Percentiles rank a stretch among this genome's conserved stretches.
Conservation (phyloP, 1,284 basidiomycete species). For the Marasmius tenuissimus region DNA sequence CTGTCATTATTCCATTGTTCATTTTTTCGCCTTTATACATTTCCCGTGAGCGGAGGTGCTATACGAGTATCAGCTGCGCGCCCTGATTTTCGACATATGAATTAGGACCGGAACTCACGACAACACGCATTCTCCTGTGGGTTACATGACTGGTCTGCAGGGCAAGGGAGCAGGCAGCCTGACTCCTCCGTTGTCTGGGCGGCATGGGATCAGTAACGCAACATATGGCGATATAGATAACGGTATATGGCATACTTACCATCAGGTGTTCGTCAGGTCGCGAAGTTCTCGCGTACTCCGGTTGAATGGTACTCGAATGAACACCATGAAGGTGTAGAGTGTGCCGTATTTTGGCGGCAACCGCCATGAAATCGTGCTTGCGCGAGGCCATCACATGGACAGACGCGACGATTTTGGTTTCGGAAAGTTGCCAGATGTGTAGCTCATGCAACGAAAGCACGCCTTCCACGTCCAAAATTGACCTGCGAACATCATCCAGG, state of each 20-base stretch:
- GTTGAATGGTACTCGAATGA: conserved; percentile 91
- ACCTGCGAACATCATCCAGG: conserved; percentile 80
- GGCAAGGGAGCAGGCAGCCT: conserved; percentile 52
- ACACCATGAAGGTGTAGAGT: conserved; percentile 90
- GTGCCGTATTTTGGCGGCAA: conserved; percentile 83
- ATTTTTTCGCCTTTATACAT: conserved; percentile 32
- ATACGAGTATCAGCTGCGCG: not conserved
- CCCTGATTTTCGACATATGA: not conserved
- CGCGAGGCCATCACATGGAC: conserved; percentile 91
- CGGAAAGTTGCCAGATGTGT: conserved; percentile 94
- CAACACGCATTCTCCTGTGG: conserved; percentile 76
- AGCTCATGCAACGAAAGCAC: conserved; percentile 94
- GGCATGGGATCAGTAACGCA: not conserved
- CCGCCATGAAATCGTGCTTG: conserved; percentile 86
- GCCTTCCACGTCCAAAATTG: conserved; percentile 82
- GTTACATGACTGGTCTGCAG: conserved; percentile 65
- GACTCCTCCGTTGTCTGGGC: conserved; percentile 41
- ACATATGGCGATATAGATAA: not conserved
- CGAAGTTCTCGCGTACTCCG: conserved; percentile 58
- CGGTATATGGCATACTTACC: conserved; percentile 22
- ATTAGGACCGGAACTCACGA: conserved; percentile 51
- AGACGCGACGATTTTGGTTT: conserved; percentile 74
- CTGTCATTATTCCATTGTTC: not conserved
- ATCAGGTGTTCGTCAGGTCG: conserved; percentile 46
- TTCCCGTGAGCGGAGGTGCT: conserved; percentile 49